Base-by-base conservation (phyloP, 441 rosid genomes). In the Pelargonium citronellum region DNA sequence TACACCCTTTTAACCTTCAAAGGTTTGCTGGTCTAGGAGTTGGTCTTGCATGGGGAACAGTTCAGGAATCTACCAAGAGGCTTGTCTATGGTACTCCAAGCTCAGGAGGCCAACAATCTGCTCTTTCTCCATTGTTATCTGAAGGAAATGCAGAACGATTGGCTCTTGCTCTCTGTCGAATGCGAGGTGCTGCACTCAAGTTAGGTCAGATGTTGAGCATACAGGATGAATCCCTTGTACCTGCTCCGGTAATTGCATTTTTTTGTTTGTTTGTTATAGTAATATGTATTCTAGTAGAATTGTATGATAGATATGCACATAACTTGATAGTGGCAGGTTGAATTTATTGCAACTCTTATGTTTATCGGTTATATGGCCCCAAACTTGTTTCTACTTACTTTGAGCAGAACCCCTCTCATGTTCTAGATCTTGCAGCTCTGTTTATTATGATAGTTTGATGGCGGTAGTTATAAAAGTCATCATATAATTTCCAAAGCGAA, bases 1-100 rank as follows among this genome's bases (percentile, higher is more conserved):
- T 64, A 62, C 61, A 2, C 67, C 68, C 70, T 55, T 78, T 73
- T 79, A 81, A 84, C 73, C 66, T 80, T 67, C 78, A 74, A 88
- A 94, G 97, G 94, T 94, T 94, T 85, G 96, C 96, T 79, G 89
- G 93, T 80, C 86, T 94, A 73, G 99, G 97, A 83, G 99, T 94
- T 71, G 97, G 94, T 72, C 90, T 94, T 69, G 97, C 96, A 15
- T 94, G 96, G 96, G 99, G 96, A 76, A 87, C 91, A 44, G 69
- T 90, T 78, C 89, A 91, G 82, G 99, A 94, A 83, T 89, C 97
- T 46, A 80, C 97, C 2, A 84, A 77, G 82, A 91, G 97, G 85
- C 71, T 94, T 53, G 86, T 85, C 11, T 90, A 77, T 77, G 97
- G 99, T 4, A 51, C 87, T 44, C 87, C 89, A 16, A 61, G 51